These are phyloP conservation scores for Debaryomycetaceae sp. DNA, from an alignment of 1,139 yeast genomes.

Conservation along the genomic window DNA sequence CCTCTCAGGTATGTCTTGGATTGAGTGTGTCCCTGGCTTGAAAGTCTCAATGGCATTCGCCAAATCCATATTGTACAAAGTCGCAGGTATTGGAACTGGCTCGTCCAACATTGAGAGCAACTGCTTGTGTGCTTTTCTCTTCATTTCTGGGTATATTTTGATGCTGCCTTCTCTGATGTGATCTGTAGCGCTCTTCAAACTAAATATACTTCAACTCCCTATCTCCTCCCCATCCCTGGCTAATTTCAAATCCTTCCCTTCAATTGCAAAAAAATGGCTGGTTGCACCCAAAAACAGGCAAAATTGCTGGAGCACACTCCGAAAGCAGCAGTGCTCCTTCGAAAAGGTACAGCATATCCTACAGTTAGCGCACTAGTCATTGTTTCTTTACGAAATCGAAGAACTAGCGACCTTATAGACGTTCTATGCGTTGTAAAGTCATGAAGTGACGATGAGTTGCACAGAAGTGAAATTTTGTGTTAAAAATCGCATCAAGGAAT, in stretches of 20 bases:
- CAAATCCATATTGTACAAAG: constrained; percentile 20
- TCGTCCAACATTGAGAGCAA: constrained; percentile 19
- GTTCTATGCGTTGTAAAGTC: background rate
- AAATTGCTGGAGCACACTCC: background rate
- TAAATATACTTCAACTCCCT: background rate
- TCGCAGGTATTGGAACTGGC: constrained; percentile 22
- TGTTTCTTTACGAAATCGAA: no score
- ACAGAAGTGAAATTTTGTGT: background rate
- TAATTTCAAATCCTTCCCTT: background rate
- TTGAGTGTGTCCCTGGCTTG: constrained; percentile 22
- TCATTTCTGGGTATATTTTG: background rate
- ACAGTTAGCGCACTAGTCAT: background rate
- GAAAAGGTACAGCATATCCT: background rate
- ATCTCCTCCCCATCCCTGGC: background rate
- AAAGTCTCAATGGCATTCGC: constrained; percentile 28
- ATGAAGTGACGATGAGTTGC: background rate
- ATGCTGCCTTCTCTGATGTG: background rate
- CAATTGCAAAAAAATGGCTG: background rate
- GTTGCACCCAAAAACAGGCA: background rate
- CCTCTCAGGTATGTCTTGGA: constrained; percentile 28
- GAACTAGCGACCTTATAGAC: no score
- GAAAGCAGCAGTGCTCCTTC: background rate
- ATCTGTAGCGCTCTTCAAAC: background rate
- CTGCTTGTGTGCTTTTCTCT: constrained; percentile 11
- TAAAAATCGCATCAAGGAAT: background rate